Base-by-base conservation (phyloP, 768 basidiomycete species). In the Agrocybe praecox region DNA sequence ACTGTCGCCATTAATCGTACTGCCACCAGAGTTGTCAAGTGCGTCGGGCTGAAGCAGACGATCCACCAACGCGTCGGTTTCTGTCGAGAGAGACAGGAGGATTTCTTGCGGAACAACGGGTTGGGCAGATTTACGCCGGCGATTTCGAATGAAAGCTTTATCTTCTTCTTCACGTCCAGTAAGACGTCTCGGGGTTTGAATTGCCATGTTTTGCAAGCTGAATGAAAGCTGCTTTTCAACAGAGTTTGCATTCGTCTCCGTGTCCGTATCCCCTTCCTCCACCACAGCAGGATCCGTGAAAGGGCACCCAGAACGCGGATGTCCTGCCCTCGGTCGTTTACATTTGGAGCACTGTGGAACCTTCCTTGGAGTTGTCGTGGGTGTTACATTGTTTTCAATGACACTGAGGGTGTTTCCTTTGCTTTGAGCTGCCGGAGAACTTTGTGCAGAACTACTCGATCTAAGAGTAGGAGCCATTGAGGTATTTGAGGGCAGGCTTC, bases 241-340 rank as follows among this genome's bases (percentile, higher is more conserved):
- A 22, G 57, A 47, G 23, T 47, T 53, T 29, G 57, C 23, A 10
- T 36, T 34, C 17, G 12, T 43, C 15, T 58, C 53, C 24, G 14
- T n/a, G 14, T 56, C 58, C 33, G 59, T 56, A 18, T 58, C 59
- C 47, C 45, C 58, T 14, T 55, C 43, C 36, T 40, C 36, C 12
- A 4, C 14, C 14, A 40, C 4, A 8, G 67, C 68, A 1, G 75
- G 67, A 44, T 77, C 74, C 19, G 65, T 68, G 54, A 70, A 78
- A 0, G 85, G 84, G 63, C 87, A 87, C 10, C 86, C 85, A 0
- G 82, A 81, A 45, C 85, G 83, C 17, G 86, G 86, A 64, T 88
- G 87, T 0, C 86, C 85, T 22, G 72, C 75, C 52, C 77, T 74
- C 0, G 84, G 82, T 21, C 78, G 79, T 52, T 75, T 73, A 67